Base-by-base conservation (phyloP, 352 stramenopile species). In the Phytophthora palmivora region DNA sequence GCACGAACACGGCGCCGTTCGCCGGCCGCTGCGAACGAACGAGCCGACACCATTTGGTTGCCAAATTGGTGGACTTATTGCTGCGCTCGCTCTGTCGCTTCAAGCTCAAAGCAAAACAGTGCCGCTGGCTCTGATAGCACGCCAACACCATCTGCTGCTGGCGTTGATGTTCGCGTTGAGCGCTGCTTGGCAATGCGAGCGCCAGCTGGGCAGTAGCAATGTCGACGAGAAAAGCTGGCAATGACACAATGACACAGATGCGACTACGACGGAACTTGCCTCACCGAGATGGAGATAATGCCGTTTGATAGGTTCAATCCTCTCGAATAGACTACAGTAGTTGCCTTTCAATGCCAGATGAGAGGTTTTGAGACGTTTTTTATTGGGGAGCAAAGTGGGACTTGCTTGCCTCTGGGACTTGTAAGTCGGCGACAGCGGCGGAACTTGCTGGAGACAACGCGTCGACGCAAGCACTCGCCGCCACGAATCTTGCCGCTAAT, bases 231-330 rank as follows among this genome's bases (percentile, higher is more conserved):
- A 62, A 42, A 47, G 43, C 41, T 44, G 39, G 18, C 18, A 10
- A 24, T 50, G 34, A 21, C 16, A 19, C 33, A 19, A 30, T 37
- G 48, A 46, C 33, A 46, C 48, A 46, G 15, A 56, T 46, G 21
- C 24, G 33, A 32, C 16, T 41, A 30, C 44, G 14, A 10, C 30
- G 4, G n/a, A 15, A 12, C 7, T 28, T 41, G 5, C 26, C 38
- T 19, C 57, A 65, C 57, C 57, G 47, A 65, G 52, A 67, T 50
- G 0, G n/a, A n/a, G n/a, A n/a, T n/a, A n/a, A n/a, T n/a, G n/a
- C n/a, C n/a, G n/a, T n/a, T n/a, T n/a, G 24, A 28, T 28, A 6
- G 4, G 30, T 30, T 19, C 38, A 24, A 43, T 6, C 45, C 49
- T 45, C 16, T 30, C 22, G 5, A 54, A 41, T 0, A 16, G 22